phyloP scores from a whole-genome alignment of 2,329 filamentous ascomycete species.

The Neonectria punicea region DNA sequence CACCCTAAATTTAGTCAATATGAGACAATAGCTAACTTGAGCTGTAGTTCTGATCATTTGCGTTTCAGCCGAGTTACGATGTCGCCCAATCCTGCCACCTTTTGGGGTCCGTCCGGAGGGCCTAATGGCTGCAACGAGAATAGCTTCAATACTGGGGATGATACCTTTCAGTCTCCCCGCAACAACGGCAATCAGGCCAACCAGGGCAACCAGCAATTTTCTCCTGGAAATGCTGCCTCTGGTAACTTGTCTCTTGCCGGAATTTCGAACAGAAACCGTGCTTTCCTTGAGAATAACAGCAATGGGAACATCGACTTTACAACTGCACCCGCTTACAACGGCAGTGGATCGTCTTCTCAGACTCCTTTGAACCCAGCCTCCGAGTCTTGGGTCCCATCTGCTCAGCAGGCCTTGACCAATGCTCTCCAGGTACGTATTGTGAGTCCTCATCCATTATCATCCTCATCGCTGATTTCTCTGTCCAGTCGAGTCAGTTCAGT shows the following conservation, averaged over 20 bases:
- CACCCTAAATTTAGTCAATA: neutral
- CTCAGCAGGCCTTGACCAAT: constrained; percentile 37
- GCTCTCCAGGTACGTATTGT: constrained; percentile 30
- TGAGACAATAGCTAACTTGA: constrained; percentile 2
- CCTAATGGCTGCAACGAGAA: neutral
- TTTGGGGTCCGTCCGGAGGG: constrained; percentile 3
- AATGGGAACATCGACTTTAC: neutral
- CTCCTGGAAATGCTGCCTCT: neutral
- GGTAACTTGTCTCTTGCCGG: neutral
- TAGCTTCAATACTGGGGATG: constrained; percentile 1
- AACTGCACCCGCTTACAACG: neutral
- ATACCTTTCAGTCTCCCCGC: neutral
- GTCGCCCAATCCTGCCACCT: neutral
- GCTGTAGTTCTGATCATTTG: neutral
- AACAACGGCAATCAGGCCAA: neutral
- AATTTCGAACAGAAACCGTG: neutral
- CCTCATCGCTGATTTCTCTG: neutral
- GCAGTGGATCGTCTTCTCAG: neutral
- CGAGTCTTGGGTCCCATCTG: constrained; percentile 39
- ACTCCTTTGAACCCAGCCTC: constrained; percentile 12
- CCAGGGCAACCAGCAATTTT: neutral
- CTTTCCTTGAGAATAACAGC: neutral
- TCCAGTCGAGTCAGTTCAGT: neutral
- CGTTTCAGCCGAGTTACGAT: constrained; percentile 1
- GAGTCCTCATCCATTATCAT: neutral